These are phyloP conservation scores for Zoysia japonica DNA, from an alignment of 176 grass and related monocot species.

Conservation along the genomic window DNA sequence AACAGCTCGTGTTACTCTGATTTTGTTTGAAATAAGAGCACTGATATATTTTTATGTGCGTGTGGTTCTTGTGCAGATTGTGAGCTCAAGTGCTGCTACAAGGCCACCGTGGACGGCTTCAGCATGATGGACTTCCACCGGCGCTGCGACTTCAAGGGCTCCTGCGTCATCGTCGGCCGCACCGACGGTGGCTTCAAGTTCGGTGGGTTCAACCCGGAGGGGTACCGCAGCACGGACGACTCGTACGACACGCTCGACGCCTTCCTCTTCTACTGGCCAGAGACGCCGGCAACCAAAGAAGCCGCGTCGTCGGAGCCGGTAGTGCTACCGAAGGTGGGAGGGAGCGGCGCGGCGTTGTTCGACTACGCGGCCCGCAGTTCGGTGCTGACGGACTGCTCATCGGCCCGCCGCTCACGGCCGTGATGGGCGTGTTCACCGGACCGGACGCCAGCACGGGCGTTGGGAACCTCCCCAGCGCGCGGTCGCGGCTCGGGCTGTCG, in stretches of 20 bases:
- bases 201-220: constrained; percentile 87
- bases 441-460: constrained; percentile 74
- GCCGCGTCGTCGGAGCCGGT: constrained; percentile 1
- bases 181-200: constrained; percentile 49
- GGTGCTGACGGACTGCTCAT: constrained; percentile 91
- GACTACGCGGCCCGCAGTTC: constrained; percentile 91
- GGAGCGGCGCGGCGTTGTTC: constrained; percentile 88
- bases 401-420: constrained; percentile 76
- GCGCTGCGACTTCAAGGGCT: constrained; percentile 83
- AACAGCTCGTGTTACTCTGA: too few species aligned
- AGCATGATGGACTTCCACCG: constrained; percentile 61
- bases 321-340: constrained; percentile 72
- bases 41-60: too few species aligned
- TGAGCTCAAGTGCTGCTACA: constrained; percentile 89
- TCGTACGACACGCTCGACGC: constrained; percentile 86
- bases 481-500: constrained; percentile 82
- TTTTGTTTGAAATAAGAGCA: too few species aligned
- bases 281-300: neutral
- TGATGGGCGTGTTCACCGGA: constrained; percentile 87
- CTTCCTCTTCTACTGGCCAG: constrained; percentile 88
- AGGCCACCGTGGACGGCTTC: constrained; percentile 70
- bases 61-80: constrained; percentile 29
- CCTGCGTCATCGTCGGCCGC: constrained; percentile 75
- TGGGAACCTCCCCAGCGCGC: constrained; percentile 62
- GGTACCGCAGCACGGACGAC: constrained; percentile 86